A percentile compares a stretch with the other conserved stretches of the same genome.
These are phyloP conservation scores for Polyplosphaeria fusca DNA, from an alignment of 495 filamentous ascomycete genomes.

Conservation along the genomic window DNA sequence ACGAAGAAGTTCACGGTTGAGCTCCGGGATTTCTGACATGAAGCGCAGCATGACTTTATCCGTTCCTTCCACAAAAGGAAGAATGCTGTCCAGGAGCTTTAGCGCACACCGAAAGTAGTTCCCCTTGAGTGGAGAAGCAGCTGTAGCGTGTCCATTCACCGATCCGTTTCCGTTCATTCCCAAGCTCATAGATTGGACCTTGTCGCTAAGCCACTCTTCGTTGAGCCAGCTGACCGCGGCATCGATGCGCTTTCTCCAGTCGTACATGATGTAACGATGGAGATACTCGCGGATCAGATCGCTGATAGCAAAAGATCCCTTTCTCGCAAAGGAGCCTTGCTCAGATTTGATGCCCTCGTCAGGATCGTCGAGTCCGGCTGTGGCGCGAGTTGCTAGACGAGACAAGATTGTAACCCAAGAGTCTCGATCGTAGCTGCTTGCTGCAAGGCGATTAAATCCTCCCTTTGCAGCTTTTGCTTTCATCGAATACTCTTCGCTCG, in stretches of 20 bases:
- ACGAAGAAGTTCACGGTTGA: constrained; percentile 65
- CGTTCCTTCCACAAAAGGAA: constrained; percentile 78
- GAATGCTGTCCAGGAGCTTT: constrained; percentile 77
- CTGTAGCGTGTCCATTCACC: constrained; percentile 35
- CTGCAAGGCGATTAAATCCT: constrained; percentile 81
- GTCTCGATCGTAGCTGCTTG: constrained; percentile 79
- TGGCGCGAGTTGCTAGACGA: constrained; percentile 78
- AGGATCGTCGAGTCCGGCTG: constrained; percentile 60
- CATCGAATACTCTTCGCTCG: constrained; percentile 62
- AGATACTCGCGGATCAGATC: constrained; percentile 74
- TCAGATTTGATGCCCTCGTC: constrained; percentile 51
- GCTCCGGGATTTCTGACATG: constrained; percentile 82
- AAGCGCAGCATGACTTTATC: constrained; percentile 89
- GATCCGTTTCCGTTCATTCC: not conserved
- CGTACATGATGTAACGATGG: constrained; percentile 79
- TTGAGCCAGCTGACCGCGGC: constrained; percentile 86
- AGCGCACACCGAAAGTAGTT: constrained; percentile 80
- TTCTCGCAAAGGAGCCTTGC: constrained; percentile 6
- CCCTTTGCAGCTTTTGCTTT: constrained; percentile 44
- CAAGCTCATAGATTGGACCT: constrained; percentile 48
- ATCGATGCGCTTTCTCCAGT: constrained; percentile 84
- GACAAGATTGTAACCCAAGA: constrained; percentile 86
- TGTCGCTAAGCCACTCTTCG: constrained; percentile 98
- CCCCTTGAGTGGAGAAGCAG: constrained; percentile 41
- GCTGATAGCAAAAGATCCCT: constrained; percentile 46